Evolutionary conservation across 1,284 basidiomycete species (phyloP).

Genomic region (Ustilago shanxiensis): DNA sequence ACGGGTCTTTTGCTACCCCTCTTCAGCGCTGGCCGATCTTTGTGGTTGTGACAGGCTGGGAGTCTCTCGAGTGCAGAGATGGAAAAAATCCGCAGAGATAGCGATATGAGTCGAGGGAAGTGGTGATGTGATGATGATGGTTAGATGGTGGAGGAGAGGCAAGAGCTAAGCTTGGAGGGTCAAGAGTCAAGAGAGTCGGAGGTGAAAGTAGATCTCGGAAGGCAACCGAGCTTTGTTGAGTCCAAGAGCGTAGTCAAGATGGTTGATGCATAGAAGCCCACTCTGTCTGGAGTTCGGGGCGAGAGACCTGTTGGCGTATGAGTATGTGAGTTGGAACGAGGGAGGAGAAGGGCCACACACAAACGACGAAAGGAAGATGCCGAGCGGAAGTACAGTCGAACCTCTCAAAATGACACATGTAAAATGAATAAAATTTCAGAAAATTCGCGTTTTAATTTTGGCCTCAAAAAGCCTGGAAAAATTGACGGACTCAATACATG

Average conservation of each 20-base stretch:
- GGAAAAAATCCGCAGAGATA: neutral
- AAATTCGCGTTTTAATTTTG: no score
- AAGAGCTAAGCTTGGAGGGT: neutral
- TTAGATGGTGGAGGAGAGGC: neutral
- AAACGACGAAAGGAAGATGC: neutral
- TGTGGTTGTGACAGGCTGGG: neutral
- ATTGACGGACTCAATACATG: no score
- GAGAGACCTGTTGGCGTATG: neutral
- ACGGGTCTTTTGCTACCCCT: no score
- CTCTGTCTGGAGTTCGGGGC: neutral
- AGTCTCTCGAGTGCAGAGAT: neutral
- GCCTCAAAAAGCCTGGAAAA: no score
- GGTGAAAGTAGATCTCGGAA: constrained; percentile 11
- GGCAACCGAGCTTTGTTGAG: neutral
- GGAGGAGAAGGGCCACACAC: neutral
- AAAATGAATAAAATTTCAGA: no score
- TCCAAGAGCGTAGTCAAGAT: neutral
- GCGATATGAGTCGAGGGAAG: neutral
- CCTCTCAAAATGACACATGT: no score
- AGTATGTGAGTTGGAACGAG: no score
- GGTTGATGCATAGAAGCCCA: neutral
- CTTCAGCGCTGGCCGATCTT: no score
- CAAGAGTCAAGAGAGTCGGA: neutral
- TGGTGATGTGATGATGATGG: neutral
- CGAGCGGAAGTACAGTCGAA: constrained; percentile 5